Evolutionary conservation across 2,329 filamentous ascomycete genomes (phyloP).

Genomic region (Daldinia sp.): DNA sequence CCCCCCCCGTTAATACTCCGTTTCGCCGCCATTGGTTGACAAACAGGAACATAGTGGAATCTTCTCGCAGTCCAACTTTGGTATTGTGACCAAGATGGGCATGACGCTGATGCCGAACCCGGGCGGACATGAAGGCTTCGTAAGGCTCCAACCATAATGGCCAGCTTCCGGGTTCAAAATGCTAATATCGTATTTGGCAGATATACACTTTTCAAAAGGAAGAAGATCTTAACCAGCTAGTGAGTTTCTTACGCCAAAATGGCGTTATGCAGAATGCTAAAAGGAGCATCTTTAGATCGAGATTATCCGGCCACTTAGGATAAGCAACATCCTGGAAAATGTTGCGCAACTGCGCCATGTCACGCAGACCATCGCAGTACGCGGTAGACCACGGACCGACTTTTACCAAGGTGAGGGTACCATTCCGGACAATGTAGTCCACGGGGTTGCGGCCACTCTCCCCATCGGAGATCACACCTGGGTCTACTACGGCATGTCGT

Average conservation of each 20-base stretch:
- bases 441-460: constrained; percentile 41
- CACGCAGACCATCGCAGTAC: constrained; percentile 48
- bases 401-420: constrained; percentile 46
- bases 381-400: constrained; percentile 47
- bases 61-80: constrained; percentile 60
- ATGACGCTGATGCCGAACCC: constrained; percentile 62
- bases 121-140: constrained; percentile 54
- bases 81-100: constrained; percentile 62
- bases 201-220: constrained; percentile 56
- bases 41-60: constrained; percentile 47
- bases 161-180: not conserved
- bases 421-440: constrained; percentile 48
- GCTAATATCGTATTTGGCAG: constrained; percentile 48
- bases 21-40: not conserved
- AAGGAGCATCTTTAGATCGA: constrained; percentile 47
- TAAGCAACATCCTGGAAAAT: constrained; percentile 51
- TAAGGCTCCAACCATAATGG: constrained; percentile 29
- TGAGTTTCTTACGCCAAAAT: constrained; percentile 37
- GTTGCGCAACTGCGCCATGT: constrained; percentile 50
- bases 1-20: not conserved
- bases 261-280: not conserved
- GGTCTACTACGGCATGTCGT: constrained; percentile 49
- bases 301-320: constrained; percentile 56
- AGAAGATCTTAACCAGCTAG: constrained; percentile 56
- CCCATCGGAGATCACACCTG: constrained; percentile 49